Base-by-base conservation (phyloP, 192 early-diverging fungal species). In the Linnemannia schmuckeri region DNA sequence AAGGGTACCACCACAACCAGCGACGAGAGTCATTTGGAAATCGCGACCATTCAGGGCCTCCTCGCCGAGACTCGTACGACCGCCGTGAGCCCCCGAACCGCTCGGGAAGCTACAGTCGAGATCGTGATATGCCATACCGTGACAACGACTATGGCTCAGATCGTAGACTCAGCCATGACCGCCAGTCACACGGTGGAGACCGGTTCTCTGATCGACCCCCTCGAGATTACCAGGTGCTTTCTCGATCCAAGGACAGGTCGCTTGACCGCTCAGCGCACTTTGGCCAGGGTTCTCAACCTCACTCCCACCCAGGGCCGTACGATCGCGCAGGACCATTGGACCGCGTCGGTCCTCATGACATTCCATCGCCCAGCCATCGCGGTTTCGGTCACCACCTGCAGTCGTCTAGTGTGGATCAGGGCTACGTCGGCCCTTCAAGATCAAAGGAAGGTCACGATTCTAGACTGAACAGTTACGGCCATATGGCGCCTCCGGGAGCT, bases 51-150 rank as follows among this genome's bases (percentile, higher is more conserved):
- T 69, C 70, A 24, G 73, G 74, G 22, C 42, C 24, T 10, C 74
- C 78, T 42, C 84, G 84, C 10, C 70, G 84, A 30, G 84, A 86
- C 37, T 87, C 85, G 18, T 63, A 77, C 18, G 84, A 86, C 15
- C 79, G 84, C 27, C 42, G 79, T 15, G 83, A 85, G 37, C 76
- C 83, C 6, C 80, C 61, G 40, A 86, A 70, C 44, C 75, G 79
- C 27, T 44, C 70, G 30, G 70, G 70, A 66, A 80, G 70, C 72
- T 78, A 57, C 49, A 72, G 49, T 49, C 84, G 84, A 18, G 84
- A 86, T n/a, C 84, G 84, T 5, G 77, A 79, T n/a, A 75, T 69
- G n/a, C 69, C 68, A 42, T 68, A 76, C n/a, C 63, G 78, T n/a
- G 83, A 85, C 6, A 72, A 52, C 35, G 76, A 83, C 41, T 78